These are phyloP conservation scores for Hypomontagnella submonticulosa DNA, from an alignment of 495 filamentous ascomycete genomes.

Conservation along the genomic window DNA sequence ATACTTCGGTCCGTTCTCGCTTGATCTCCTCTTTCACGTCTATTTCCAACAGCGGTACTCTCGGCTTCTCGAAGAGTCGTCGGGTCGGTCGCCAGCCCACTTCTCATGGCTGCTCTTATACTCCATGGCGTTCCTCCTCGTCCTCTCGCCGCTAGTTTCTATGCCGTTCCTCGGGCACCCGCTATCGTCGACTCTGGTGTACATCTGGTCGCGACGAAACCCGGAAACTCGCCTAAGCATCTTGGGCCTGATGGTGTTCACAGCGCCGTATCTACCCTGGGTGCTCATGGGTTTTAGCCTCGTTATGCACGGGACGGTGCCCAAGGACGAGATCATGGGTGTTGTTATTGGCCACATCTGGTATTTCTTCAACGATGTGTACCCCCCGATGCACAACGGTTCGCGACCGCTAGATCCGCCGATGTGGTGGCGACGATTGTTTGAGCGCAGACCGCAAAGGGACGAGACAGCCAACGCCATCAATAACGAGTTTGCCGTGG, in stretches of 20 bases:
- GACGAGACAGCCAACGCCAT: conserved; percentile 60
- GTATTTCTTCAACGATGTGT: conserved; percentile 98
- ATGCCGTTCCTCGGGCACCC: conserved; percentile 94
- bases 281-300: conserved; percentile 92
- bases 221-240: conserved; percentile 92
- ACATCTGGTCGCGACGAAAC: conserved; percentile 97
- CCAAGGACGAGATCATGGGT: conserved; percentile 96
- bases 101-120: conserved; percentile 95
- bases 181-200: conserved; percentile 90
- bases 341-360: conserved; percentile 94
- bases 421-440: conserved; percentile 88
- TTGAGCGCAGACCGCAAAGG: conserved; percentile 64
- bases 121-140: conserved; percentile 77
- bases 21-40: conserved; percentile 97
- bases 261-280: conserved; percentile 95
- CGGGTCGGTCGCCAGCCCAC: conserved; percentile 86
- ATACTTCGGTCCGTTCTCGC: conserved; percentile 93
- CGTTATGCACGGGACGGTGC: conserved; percentile 83
- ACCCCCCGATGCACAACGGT: conserved; percentile 87
- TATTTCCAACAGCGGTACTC: conserved; percentile 99
- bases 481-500: conserved; percentile 65
- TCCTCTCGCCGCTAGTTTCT: conserved; percentile 82
- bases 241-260: conserved; percentile 88
- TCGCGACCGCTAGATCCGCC: conserved; percentile 91
- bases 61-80: conserved; percentile 92